These are phyloP conservation scores for Candida patagonica DNA, from an alignment of 805 yeast genomes.

Conservation along the genomic window DNA sequence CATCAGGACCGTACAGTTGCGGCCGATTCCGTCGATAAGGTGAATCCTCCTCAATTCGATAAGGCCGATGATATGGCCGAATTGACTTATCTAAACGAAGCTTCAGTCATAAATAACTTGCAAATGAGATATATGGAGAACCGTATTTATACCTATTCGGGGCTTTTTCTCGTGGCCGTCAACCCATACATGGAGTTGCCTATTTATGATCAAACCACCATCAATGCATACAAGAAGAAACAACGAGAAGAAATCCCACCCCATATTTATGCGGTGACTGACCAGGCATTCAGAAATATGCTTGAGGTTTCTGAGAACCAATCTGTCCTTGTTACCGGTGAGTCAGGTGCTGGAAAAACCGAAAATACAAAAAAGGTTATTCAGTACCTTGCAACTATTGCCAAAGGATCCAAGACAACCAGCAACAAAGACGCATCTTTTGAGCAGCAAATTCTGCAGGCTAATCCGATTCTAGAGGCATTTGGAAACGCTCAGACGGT, in stretches of 20 bases:
- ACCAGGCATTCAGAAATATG: conserved; percentile 72
- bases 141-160: conserved; percentile 86
- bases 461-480: conserved; percentile 91
- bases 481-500: conserved; percentile 97
- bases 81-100: conserved; percentile 86
- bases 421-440: conserved; percentile 32
- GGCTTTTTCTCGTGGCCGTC: conserved; percentile 87
- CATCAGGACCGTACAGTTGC: conserved; percentile 32
- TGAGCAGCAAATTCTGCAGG: conserved; percentile 80
- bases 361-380: conserved; percentile 93
- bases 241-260: conserved; percentile 43
- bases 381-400: conserved; percentile 78
- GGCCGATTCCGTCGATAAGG: conserved; percentile 44
- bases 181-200: conserved; percentile 78
- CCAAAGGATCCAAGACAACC: conserved; percentile 23
- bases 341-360: conserved; percentile 98
- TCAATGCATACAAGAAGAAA: conserved; percentile 46
- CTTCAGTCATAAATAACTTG: conserved; percentile 84
- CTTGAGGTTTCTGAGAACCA: conserved; percentile 65
- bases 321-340: conserved; percentile 95
- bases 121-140: conserved; percentile 69
- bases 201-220: conserved; percentile 54
- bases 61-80: conserved; percentile 94
- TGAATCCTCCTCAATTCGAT: conserved; percentile 86
- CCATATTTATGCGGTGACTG: conserved; percentile 86